Base-by-base conservation (phyloP, 352 stramenopile genomes). In the Globisporangium okanoganense region DNA sequence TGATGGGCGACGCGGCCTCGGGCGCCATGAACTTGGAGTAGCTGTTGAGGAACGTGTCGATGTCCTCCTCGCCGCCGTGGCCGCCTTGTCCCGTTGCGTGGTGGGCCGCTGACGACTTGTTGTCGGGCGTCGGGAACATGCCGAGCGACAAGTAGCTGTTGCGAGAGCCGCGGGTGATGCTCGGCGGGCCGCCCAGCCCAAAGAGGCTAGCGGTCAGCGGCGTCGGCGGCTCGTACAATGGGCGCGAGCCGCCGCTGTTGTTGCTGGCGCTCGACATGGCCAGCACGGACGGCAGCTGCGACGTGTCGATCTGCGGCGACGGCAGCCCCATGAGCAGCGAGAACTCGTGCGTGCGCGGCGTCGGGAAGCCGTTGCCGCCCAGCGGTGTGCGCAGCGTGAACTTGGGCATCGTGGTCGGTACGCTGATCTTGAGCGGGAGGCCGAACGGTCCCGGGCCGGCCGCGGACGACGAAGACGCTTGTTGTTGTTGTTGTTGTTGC, bases 21-120 rank as follows among this genome's bases (percentile, higher is more conserved):
- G 69, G 65, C 6, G 71, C 76, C 79, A 88, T 85, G 64, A 88
- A 79, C 64, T 88, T 88, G 35, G 78, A 79, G 72, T 88, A 89
- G 70, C 74, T 79, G 66, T 73, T 88, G 72, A 89, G 86, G 59
- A 89, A 85, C 22, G 76, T 61, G 41, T 87, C 69, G 18, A 82
- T 48, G 51, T 78, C 70, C 64, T 82, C 79, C 6, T 87, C 78
- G 14, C 70, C 67, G 22, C 70, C 71, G 18, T 58, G 38, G 27
- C 68, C 58, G 33, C 56, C 55, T n/a, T n/a, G n/a, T n/a, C n/a
- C 29, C 53, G 27, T 49, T 22, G 20, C 29, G 57, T 63, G 57
- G 7, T 33, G 33, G 3, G n/a, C n/a, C n/a, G n/a, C n/a, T n/a
- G n/a, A n/a, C n/a, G 75, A 65, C 56, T 78, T 71, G 16, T 76